A percentile compares a stretch with the other conserved stretches of the same genome.
These are phyloP conservation scores for Eustoma russellianum DNA, from an alignment of 257 asterid genomes.

Conservation along the genomic window DNA sequence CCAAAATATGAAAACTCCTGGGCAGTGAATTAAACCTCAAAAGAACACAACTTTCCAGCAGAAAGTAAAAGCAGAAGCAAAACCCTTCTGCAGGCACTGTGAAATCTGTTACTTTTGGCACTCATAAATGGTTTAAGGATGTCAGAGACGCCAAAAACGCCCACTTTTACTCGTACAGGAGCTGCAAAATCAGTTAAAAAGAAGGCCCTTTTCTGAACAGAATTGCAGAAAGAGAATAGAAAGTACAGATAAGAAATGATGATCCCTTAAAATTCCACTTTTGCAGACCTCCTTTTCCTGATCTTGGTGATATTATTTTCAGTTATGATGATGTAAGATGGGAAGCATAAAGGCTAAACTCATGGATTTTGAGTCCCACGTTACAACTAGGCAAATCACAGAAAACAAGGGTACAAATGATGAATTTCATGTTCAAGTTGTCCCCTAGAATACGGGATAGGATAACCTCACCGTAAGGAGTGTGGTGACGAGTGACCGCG, in stretches of 20 bases:
- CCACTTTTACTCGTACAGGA: slow-evolving; percentile 41
- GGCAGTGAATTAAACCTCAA: no score
- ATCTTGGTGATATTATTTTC: slow-evolving; percentile 9
- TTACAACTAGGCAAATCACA: slow-evolving; percentile 6
- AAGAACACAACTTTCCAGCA: no score
- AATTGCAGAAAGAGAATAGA: slow-evolving; percentile 15
- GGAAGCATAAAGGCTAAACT: slow-evolving; percentile 31
- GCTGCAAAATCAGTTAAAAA: slow-evolving; percentile 47
- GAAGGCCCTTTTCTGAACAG: slow-evolving; percentile 22
- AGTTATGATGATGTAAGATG: slow-evolving; percentile 23
- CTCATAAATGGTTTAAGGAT: slow-evolving; percentile 17
- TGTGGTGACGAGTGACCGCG: no score
- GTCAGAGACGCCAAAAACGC: slow-evolving; percentile 47
- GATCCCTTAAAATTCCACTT: slow-evolving; percentile 41
- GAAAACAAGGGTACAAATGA: no score
- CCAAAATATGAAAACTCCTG: no score
- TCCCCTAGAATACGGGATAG: no score
- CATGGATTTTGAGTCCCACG: slow-evolving; percentile 31
- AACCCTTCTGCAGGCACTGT: no score
- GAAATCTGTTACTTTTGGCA: slow-evolving; percentile 22
- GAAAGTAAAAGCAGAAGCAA: no score
- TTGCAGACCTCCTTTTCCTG: slow-evolving; percentile 13
- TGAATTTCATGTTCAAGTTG: no score
- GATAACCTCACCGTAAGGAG: no score
- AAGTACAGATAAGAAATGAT: slow-evolving; percentile 21